Base-by-base conservation (phyloP, 2,329 filamentous ascomycete genomes). In the Aureobasidium sp. region DNA sequence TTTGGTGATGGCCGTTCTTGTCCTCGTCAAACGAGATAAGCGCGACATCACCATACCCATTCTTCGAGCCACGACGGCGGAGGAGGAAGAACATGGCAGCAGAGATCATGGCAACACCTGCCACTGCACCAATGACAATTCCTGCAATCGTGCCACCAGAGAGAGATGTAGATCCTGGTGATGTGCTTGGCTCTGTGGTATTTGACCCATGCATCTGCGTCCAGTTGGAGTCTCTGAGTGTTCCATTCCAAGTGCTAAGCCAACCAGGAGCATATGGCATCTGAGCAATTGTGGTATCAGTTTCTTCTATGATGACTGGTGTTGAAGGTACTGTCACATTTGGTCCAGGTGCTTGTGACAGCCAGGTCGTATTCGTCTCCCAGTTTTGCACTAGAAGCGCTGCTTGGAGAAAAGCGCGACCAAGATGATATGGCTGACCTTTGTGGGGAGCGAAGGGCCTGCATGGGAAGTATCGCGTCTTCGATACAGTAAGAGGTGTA, bases 371-470 rank as follows among this genome's bases (percentile, higher is more conserved):
- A 10, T 52, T 46, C 1, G 44, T 50, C 34, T 61, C 46, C 57
- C 57, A 61, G 24, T 61, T 61, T n/a, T 61, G 57, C 10, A 47
- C 57, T 12, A 61, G 26, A 15, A 51, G 47, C 8, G 57, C 37
- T 44, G 57, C 44, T 27, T 61, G 57, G 26, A 61, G 26, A n/a
- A 61, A 61, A 2, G 57, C 57, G 13, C 57, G 57, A 24, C 57
- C 57, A 10, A 61, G 46, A 36, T 61, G 57, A 12, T 51, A 61
- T 6, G 47, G 44, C 20, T 50, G 27, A 15, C 57, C 46, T 32
- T 20, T 12, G 12, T 29, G 29, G 15, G 57, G 57, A 5, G 12
- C 17, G 12, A 41, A 61, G 0, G 57, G 47, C 8, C 34, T 51
- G 46, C 57, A 61, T 15, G 57, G 57, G 12, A 61, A 51, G 37